Evolutionary conservation across 148 eudicot genomes (phyloP).

Genomic region (Persicaria tinctoria): DNA sequence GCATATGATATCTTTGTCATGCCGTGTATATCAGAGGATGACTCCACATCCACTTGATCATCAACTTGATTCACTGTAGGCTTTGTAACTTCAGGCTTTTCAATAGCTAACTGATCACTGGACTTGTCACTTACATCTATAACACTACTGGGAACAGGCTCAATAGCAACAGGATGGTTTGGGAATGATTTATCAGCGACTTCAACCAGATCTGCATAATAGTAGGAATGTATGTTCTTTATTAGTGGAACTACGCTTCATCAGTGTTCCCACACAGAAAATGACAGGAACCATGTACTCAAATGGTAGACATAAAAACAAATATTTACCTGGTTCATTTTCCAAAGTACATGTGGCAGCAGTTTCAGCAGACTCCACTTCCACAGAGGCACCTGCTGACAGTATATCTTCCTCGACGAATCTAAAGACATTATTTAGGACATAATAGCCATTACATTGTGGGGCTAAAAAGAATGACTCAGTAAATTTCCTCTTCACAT

Average conservation of each 20-base stretch:
- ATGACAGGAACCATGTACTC: too few species aligned
- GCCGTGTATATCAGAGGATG: conserved; percentile 21
- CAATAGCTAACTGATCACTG: conserved; percentile 17
- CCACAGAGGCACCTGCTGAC: conserved; percentile 16
- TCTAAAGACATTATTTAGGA: conserved; percentile 54
- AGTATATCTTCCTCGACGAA: conserved; percentile 24
- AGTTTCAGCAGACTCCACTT: conserved; percentile 18
- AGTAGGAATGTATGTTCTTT: neutral
- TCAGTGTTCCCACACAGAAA: too few species aligned
- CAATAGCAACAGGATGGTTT: conserved; percentile 9
- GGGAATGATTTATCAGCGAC: conserved; percentile 10
- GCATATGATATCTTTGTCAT: conserved; percentile 58
- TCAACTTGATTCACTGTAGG: conserved; percentile 13
- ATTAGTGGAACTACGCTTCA: neutral
- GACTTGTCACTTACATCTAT: conserved; percentile 10
- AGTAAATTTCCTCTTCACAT: conserved; percentile 39
- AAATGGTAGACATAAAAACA: neutral
- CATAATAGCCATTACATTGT: conserved; percentile 48
- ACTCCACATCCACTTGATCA: neutral
- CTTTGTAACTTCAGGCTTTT: conserved; percentile 20
- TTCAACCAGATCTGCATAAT: conserved; percentile 24
- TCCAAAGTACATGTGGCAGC: conserved; percentile 16
- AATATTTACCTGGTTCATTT: conserved; percentile 28
- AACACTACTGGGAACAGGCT: conserved; percentile 10
- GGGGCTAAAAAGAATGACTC: conserved; percentile 71